These are phyloP conservation scores for Nannizzia gypsea DNA, from an alignment of 2,329 filamentous ascomycete species.

Conservation along the genomic window DNA sequence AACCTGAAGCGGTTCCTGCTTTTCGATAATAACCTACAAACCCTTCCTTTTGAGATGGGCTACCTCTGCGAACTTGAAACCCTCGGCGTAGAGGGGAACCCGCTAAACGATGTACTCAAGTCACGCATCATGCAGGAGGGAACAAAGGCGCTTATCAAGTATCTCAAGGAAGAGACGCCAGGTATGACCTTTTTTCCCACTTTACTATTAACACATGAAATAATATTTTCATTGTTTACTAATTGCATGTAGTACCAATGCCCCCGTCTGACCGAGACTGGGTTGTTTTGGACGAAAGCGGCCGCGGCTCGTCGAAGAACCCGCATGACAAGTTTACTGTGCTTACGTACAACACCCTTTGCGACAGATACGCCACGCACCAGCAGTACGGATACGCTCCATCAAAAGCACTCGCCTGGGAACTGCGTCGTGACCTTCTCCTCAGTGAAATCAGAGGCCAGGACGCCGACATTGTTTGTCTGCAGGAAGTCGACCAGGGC, in stretches of 20 bases:
- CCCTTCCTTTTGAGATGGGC: conserved; percentile 74
- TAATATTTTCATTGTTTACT: not conserved
- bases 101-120: conserved; percentile 63
- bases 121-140: conserved; percentile 76
- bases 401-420: conserved; percentile 69
- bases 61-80: conserved; percentile 80
- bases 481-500: conserved; percentile 88
- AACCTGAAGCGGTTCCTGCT: conserved; percentile 74
- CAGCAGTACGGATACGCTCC: conserved; percentile 85
- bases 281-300: conserved; percentile 56
- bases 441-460: conserved; percentile 67
- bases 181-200: conserved; percentile 45
- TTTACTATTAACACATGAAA: not conserved
- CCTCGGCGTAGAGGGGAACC: conserved; percentile 86
- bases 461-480: conserved; percentile 77
- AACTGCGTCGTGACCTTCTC: conserved; percentile 71
- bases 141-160: conserved; percentile 70
- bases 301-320: conserved; percentile 37
- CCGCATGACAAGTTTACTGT: conserved; percentile 61
- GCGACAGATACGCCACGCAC: conserved; percentile 80
- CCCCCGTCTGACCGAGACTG: conserved; percentile 66
- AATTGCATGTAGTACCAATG: conserved; percentile 50
- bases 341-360: conserved; percentile 90
- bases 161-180: conserved; percentile 71
- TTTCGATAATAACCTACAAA: conserved; percentile 80